phyloP scores from a whole-genome alignment of 352 stramenopile species.

The Phytophthora quininea region DNA sequence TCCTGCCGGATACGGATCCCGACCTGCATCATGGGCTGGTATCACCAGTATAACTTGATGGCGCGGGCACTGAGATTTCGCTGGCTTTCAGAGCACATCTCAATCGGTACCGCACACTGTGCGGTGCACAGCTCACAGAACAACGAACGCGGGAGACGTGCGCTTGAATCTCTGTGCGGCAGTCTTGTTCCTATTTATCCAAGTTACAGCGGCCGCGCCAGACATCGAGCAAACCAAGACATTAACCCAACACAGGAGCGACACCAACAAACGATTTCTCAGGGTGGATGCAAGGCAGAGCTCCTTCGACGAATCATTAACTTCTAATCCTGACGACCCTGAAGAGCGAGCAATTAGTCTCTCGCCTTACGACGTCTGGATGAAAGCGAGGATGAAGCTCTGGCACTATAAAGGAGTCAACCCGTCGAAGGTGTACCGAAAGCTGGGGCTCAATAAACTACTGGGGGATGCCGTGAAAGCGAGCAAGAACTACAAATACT shows the following conservation, averaged over 20 bases:
- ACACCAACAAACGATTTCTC: neutral
- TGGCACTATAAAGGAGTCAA: neutral
- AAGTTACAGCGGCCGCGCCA: neutral
- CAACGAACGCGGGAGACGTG: too few species aligned
- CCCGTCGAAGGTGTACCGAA: neutral
- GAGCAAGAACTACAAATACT: conserved; percentile 5
- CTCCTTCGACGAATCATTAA: too few species aligned
- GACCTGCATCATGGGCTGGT: too few species aligned
- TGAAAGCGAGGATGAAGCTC: conserved; percentile 5
- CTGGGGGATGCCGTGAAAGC: neutral
- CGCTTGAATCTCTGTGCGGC: too few species aligned
- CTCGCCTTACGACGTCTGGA: neutral
- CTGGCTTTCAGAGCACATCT: too few species aligned
- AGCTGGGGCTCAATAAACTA: conserved; percentile 5
- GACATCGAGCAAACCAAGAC: neutral
- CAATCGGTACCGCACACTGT: too few species aligned
- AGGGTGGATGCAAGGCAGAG: neutral
- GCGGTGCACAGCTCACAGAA: too few species aligned
- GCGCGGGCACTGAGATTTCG: too few species aligned
- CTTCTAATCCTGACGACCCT: neutral
- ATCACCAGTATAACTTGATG: too few species aligned
- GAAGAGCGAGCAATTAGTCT: neutral
- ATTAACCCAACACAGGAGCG: neutral
- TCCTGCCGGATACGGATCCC: too few species aligned
- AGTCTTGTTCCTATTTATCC: too few species aligned